Percentiles rank a stretch among this genome's conserved stretches.
phyloP scores from a whole-genome alignment of 2,329 filamentous ascomycete species.

The Verticillium isaacii region DNA sequence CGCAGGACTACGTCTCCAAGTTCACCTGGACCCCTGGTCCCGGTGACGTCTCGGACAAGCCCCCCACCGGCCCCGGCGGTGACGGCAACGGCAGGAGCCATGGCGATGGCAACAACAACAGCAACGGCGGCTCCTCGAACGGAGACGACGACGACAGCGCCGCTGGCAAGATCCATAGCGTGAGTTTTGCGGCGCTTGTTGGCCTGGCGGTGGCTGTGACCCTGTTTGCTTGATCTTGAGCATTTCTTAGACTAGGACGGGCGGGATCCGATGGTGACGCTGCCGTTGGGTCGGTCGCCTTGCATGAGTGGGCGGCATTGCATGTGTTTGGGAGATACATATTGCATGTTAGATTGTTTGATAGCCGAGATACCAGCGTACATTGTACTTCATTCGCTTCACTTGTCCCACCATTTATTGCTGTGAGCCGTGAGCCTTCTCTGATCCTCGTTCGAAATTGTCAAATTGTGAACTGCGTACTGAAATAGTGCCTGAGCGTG shows the following conservation, averaged over 20 bases:
- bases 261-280: not conserved
- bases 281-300: not conserved
- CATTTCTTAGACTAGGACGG: not conserved
- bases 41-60: conserved; percentile 5
- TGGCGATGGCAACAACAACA: not conserved
- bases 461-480: too few relatives aligned
- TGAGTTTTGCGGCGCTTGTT: not conserved
- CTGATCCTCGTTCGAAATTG: too few relatives aligned
- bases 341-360: not conserved
- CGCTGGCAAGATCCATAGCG: not conserved
- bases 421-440: too few relatives aligned
- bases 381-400: not conserved
- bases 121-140: not conserved
- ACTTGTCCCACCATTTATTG: too few relatives aligned
- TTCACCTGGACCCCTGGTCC: conserved; percentile 8
- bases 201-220: not conserved
- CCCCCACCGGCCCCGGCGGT: not conserved
- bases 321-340: not conserved
- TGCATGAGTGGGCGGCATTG: not conserved
- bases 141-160: conserved; percentile 5
- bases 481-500: not conserved
- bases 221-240: not conserved
- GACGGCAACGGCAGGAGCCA: not conserved
- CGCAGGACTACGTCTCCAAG: conserved; percentile 5
- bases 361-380: not conserved